Evolutionary conservation across 2,329 filamentous ascomycete genomes (phyloP).

Genomic region (Bretziella fagacearum): DNA sequence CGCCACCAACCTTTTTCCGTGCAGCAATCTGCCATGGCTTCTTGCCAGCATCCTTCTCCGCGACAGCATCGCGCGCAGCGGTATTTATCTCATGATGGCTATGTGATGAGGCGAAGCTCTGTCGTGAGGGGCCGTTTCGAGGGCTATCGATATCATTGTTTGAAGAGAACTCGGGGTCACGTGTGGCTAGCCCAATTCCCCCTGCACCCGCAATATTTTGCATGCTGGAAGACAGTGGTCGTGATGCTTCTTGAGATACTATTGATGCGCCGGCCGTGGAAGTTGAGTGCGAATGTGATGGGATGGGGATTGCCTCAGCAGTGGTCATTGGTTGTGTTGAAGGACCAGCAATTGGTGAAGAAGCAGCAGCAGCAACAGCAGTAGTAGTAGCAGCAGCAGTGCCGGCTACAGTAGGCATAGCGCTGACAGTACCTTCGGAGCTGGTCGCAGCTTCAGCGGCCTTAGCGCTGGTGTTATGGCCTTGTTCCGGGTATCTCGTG

Average conservation of each 20-base stretch:
- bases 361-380: constrained; percentile 1
- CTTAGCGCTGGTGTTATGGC: constrained; percentile 26
- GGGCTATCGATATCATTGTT: constrained; percentile 33
- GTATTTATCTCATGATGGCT: constrained; percentile 40
- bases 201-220: constrained; percentile 37
- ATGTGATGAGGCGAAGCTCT: constrained; percentile 33
- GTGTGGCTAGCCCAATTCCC: constrained; percentile 41
- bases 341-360: constrained; percentile 1
- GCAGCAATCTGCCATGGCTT: constrained; percentile 35
- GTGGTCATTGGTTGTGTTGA: constrained; percentile 1
- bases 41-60: constrained; percentile 33
- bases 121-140: constrained; percentile 33
- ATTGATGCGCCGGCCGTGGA: constrained; percentile 8
- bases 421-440: constrained; percentile 5
- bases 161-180: constrained; percentile 46
- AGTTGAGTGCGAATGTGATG: constrained; percentile 6
- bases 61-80: constrained; percentile 26
- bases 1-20: constrained; percentile 37
- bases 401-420: constrained; percentile 1
- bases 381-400: constrained; percentile 4
- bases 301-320: background rate
- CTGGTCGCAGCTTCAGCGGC: background rate
- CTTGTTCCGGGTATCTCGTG: constrained; percentile 69
- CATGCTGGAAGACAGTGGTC: background rate
- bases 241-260: background rate